phyloP scores from a whole-genome alignment of 495 filamentous ascomycete species.

The Penicillium fimorum region DNA sequence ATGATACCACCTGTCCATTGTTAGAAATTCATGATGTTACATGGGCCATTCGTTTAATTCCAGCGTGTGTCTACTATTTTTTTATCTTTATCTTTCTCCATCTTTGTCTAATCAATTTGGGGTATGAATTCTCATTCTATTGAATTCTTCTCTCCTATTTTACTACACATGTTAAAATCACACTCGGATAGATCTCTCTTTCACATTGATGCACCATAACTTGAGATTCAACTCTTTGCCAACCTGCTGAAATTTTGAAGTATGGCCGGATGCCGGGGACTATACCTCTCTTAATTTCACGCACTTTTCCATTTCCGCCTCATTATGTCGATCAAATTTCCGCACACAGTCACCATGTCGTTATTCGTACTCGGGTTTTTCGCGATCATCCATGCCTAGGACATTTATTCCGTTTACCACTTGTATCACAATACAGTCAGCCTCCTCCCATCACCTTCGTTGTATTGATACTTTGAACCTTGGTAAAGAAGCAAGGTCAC shows the following conservation, averaged over 20 bases:
- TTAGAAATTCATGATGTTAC: constrained; percentile 34
- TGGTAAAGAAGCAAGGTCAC: too few relatives aligned
- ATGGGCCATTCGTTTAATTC: constrained; percentile 31
- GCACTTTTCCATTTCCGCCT: not conserved
- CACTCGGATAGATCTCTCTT: not conserved
- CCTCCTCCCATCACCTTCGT: not conserved
- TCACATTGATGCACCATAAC: not conserved
- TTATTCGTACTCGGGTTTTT: not conserved
- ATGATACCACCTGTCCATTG: constrained; percentile 38
- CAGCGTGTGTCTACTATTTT: not conserved
- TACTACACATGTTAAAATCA: not conserved
- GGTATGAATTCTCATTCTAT: not conserved
- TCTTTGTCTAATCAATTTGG: not conserved
- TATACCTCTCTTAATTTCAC: not conserved
- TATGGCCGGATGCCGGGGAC: not conserved
- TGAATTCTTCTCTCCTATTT: not conserved
- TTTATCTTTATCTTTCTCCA: not conserved
- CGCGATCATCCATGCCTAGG: not conserved
- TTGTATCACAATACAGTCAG: not conserved
- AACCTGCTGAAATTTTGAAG: not conserved
- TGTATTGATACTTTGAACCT: too few relatives aligned
- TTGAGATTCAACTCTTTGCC: not conserved
- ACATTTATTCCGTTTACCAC: not conserved
- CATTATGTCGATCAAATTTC: not conserved
- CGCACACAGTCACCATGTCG: not conserved